phyloP scores from a whole-genome alignment of 2,329 filamentous ascomycete genomes.

The Lasiodiplodia citricola region DNA sequence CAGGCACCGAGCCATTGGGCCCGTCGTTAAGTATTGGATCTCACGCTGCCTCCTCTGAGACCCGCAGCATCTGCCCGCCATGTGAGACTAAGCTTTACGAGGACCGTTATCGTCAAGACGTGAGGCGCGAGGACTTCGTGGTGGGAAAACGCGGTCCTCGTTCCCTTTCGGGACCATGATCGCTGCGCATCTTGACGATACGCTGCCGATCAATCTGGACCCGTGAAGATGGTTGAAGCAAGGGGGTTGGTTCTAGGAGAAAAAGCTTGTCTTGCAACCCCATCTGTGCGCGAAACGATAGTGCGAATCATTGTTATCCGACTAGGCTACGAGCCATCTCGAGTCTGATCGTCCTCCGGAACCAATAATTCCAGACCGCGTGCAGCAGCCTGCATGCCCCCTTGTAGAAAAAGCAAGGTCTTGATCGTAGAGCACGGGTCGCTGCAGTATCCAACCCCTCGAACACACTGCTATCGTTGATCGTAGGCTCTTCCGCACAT shows the following conservation, averaged over 20 bases:
- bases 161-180: too few relatives aligned
- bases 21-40: conserved; percentile 1
- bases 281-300: conserved; percentile 5
- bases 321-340: background rate
- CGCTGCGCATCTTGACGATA: background rate
- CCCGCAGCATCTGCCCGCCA: conserved; percentile 6
- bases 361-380: background rate
- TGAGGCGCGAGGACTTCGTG: background rate
- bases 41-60: background rate
- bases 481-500: background rate
- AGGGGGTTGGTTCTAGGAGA: background rate
- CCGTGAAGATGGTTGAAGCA: conserved; percentile 2
- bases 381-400: background rate
- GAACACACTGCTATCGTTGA: background rate
- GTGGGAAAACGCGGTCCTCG: background rate
- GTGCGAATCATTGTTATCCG: background rate
- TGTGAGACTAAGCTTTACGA: conserved; percentile 8
- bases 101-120: background rate
- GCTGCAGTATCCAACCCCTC: background rate
- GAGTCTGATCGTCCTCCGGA: background rate
- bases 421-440: background rate
- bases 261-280: conserved; percentile 7
- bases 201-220: background rate
- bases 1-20: conserved; percentile 13
- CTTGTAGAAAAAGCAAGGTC: conserved; percentile 2